Conservation (phyloP, 2,329 filamentous ascomycete species). For the Beauveria pseudobassiana region DNA sequence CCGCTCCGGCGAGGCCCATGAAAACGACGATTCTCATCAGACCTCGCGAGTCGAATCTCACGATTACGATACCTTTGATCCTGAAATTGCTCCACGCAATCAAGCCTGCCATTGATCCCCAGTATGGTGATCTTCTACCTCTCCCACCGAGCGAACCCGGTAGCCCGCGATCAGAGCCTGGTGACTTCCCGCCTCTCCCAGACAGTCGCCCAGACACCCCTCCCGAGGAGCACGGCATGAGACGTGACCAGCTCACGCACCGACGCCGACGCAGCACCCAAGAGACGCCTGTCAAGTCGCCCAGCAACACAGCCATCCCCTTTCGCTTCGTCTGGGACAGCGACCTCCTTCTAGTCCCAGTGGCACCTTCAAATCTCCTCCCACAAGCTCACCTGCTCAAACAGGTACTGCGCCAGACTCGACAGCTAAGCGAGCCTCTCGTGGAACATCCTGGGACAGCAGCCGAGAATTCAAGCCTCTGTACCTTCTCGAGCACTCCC, state of each 20-base stretch:
- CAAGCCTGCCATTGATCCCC: slow-evolving; percentile 59
- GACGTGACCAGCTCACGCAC: slow-evolving; percentile 34
- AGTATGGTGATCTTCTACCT: slow-evolving; percentile 57
- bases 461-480: slow-evolving; percentile 70
- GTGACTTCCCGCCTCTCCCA: slow-evolving; percentile 43
- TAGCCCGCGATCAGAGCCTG: slow-evolving; percentile 31
- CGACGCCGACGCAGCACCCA: slow-evolving; percentile 41
- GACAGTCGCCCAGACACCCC: slow-evolving; percentile 54
- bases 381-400: slow-evolving; percentile 25
- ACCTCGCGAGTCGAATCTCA: slow-evolving; percentile 1
- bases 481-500: slow-evolving; percentile 65
- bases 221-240: slow-evolving; percentile 36
- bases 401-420: slow-evolving; percentile 26
- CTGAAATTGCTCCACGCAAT: slow-evolving; percentile 52
- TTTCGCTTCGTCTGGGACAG: slow-evolving; percentile 46
- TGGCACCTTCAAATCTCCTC: slow-evolving; percentile 29
- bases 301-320: slow-evolving; percentile 50
- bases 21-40: slow-evolving; percentile 17
- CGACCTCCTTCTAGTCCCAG: slow-evolving; percentile 37
- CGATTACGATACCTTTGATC: slow-evolving; percentile 37
- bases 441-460: slow-evolving; percentile 55
- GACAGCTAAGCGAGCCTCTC: slow-evolving; percentile 31
- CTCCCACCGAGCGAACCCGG: slow-evolving; percentile 53
- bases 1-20: slow-evolving; percentile 17
- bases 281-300: slow-evolving; percentile 41